A percentile compares a stretch with the other conserved stretches of the same genome.
Evolutionary conservation across 345 rosid genomes (phyloP).

Genomic region (Crucihimalaya himalaica): DNA sequence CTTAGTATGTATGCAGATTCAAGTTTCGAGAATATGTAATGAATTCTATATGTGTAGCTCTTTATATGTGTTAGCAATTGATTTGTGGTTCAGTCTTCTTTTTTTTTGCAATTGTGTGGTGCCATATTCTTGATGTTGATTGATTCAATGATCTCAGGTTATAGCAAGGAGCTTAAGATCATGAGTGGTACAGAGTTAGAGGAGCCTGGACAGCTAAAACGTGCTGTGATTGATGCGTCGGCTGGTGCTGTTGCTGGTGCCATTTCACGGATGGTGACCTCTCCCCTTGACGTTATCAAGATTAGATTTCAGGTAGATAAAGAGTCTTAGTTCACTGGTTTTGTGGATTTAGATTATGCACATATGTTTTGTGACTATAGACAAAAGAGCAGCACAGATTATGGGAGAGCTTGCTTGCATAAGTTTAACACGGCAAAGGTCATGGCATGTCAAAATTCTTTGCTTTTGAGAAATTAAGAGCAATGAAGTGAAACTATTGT

Average conservation of each 20-base stretch:
- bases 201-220: constrained; percentile 7
- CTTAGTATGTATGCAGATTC: not conserved
- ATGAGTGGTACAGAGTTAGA: constrained; percentile 13
- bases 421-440: not conserved
- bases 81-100: not conserved
- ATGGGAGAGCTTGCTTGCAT: not conserved
- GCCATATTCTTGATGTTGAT: not conserved
- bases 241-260: constrained; percentile 25
- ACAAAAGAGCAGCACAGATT: not conserved
- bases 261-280: constrained; percentile 14
- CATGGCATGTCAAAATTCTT: not conserved
- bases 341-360: not conserved
- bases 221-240: constrained; percentile 13
- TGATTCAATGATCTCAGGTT: not conserved
- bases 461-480: not conserved
- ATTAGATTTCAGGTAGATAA: constrained; percentile 6
- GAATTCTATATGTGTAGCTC: not conserved
- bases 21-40: not conserved
- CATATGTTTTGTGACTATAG: not conserved
- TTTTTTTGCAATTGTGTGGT: not conserved
- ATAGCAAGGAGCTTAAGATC: not conserved
- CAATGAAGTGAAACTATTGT: not conserved
- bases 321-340: not conserved
- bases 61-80: not conserved
- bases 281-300: constrained; percentile 18